Base-by-base conservation (phyloP, 345 rosid species). In the Linum tenue region DNA sequence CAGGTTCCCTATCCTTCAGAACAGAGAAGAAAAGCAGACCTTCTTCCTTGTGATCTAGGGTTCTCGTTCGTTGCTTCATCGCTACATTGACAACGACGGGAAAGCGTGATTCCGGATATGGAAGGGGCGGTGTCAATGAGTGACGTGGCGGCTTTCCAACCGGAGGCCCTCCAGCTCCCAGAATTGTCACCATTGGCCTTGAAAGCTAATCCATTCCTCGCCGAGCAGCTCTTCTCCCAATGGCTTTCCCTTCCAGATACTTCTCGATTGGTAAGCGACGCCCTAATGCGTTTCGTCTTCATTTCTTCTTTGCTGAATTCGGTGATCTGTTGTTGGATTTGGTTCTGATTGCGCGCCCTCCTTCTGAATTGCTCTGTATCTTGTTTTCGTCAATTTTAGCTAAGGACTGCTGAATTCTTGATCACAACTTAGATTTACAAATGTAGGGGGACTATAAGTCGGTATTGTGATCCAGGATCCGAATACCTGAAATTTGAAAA, bases 241-340 rank as follows among this genome's bases (percentile, higher is more conserved):
- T 90, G 99, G 99, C 95, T 94, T 62, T 76, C 96, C 3, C 90
- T 94, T 22, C 90, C 99, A 7, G 97, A 94, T 37, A 77, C 92
- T 69, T 78, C 79, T 67, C 88, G 86, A 53, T 84, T 88, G 91
- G 99, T 92, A 41, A 5, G 14, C 53, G 14, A 48, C 9, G 14
- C 53, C 53, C 53, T 16, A 56, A 22, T 22, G 31, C 31, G 36
- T n/a, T 16, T 56, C 36, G 36, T 16, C 60, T 17, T 37, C 22
- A 17, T 56, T 9, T 12, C 22, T 5, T 5, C 60, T 3, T 17
- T 39, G 41, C 8, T 50, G 48, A 6, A 39, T 62, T 1, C 50
- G n/a, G 37, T 42, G 17, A 35, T 41, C 2, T 9, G 39, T 14
- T 64, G 2, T 57, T 16, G 37, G 48, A 12, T 6, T 62, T 62